Evolutionary conservation across 78 protist species (phyloP), one percentile per base, ranked within the genome.

Genomic region (Dictyostelium firmibasis): DNA sequence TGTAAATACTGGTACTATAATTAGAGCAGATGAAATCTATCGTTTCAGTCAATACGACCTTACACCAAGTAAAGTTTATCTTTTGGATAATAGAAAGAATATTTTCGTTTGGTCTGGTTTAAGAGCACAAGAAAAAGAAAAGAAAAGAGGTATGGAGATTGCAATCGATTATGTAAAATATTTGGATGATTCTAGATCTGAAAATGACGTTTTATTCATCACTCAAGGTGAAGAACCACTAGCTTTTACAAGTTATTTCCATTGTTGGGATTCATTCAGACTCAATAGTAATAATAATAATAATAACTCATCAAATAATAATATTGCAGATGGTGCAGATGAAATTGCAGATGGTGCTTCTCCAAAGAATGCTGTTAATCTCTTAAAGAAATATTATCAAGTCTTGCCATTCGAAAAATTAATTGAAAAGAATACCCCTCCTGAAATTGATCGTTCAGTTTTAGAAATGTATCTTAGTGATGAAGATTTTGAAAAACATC

Each of bases 401-500:
- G 69, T 35, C 27, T 25, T 88, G 23, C 86, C 93, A 11, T 88
- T n/a, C 14, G 93, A 88, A 29, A 25, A 53, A 64, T 88, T 88
- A 35, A 88, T 43, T 25, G 47, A 88, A 67, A 88, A 88, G 86
- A 79, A 79, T 79, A 88, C 93, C 0, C 96, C 96, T 35, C 86
- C 96, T 4, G 91, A 85, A 53, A 86, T 92, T 64, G 96, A 92
- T 57, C 67, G 91, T 29, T 83, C 96, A 8, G 88, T 85, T 7
- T 81, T 92, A 29, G 96, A 92, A 70, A 72, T 92, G 85, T 92
- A 84, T 38, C 85, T 92, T 5, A 75, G 86, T 16, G 96, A 92
- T 41, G 86, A 85, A 31, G 96, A 92, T 14, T 92, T 92, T 43
- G 47, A 69, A 64, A 78, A 85, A 36, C 47, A 60, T 44, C 62